Evolutionary conservation across 2,329 filamentous ascomycete genomes (phyloP).

Genomic region (Hymenoscyphus fructigenus): DNA sequence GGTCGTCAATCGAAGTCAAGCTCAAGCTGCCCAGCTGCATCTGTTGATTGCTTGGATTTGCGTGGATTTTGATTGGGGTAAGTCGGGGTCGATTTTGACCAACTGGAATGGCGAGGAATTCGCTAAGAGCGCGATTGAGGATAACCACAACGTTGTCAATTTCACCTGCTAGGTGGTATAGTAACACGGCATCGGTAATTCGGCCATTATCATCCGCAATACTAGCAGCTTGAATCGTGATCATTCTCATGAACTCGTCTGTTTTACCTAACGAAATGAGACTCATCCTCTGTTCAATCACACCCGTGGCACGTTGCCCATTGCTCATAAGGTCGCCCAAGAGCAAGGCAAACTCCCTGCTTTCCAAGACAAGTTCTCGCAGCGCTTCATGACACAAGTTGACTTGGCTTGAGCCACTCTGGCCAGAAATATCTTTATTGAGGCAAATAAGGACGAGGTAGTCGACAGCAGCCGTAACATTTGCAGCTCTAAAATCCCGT

Average conservation of each 20-base stretch:
- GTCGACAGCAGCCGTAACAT: constrained; percentile 86
- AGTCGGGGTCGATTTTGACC: constrained; percentile 75
- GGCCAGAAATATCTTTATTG: constrained; percentile 77
- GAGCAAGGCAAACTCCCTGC: constrained; percentile 89
- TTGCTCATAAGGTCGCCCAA: constrained; percentile 88
- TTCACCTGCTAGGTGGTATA: constrained; percentile 93
- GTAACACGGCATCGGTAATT: constrained; percentile 86
- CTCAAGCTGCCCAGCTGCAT: constrained; percentile 48
- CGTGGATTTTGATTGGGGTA: constrained; percentile 49
- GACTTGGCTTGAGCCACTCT: constrained; percentile 73
- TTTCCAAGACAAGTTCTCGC: constrained; percentile 93
- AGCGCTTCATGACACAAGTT: constrained; percentile 88
- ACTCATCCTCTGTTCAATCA: constrained; percentile 80
- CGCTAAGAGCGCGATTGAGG: constrained; percentile 84
- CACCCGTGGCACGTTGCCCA: constrained; percentile 79
- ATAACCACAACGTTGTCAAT: constrained; percentile 93
- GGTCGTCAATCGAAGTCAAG: constrained; percentile 67
- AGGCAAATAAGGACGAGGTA: constrained; percentile 91
- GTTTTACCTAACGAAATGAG: constrained; percentile 80
- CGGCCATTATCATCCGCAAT: constrained; percentile 93
- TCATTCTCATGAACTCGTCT: constrained; percentile 83
- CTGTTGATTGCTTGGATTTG: constrained; percentile 17
- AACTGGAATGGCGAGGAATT: constrained; percentile 82
- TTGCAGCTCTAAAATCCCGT: constrained; percentile 87
- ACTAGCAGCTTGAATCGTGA: constrained; percentile 87